Base-by-base conservation (phyloP, 2,329 filamentous ascomycete species). In the Diaporthe australafricana region DNA sequence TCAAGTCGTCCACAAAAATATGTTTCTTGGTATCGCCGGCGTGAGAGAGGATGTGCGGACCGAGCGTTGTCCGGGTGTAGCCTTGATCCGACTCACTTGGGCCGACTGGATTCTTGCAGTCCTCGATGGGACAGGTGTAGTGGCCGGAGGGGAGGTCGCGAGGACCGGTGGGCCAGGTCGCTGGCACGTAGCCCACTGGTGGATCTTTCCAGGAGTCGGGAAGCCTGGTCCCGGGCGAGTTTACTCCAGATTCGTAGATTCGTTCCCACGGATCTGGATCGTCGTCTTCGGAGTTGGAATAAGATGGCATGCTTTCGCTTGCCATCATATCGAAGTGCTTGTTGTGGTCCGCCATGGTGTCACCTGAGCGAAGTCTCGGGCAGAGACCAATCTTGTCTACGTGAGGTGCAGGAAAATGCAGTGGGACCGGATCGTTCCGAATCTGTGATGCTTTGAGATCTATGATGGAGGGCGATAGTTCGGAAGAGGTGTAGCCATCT, bases 91-190 rank as follows among this genome's bases (percentile, higher is more conserved):
- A 20, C 12, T n/a, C 22, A 30, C 2, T 35, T 2, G 8, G 40
- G 20, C 69, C 69, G 12, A 55, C 55, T 9, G 60, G 38, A 6
- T 40, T 8, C 1, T 14, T 14, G 42, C 69, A 70, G 5, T 17
- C 52, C 8, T 42, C 16, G 22, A n/a, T 27, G 22, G 69, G 69
- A 35, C 69, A 66, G n/a, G 3, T 7, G 40, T 66, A 70, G 50
- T 30, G 40, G 20, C 25, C 60, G 17, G 50, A 7, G 16, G 30
- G 5, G 0, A 70, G 48, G 5, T 57, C 48, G 20, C 50, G 50
- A 7, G 69, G 60, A 1, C 69, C 69, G 8, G 47, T 22, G 22
- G 69, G 69, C 20, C 22, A 38, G n/a, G n/a, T 17, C 0, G 40
- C 25, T 5, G 69, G 69, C 30, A 70, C 40, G 27, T 48, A 63